Conservation (phyloP, 345 rosid genomes). For the Rubroshorea leprosula region DNA sequence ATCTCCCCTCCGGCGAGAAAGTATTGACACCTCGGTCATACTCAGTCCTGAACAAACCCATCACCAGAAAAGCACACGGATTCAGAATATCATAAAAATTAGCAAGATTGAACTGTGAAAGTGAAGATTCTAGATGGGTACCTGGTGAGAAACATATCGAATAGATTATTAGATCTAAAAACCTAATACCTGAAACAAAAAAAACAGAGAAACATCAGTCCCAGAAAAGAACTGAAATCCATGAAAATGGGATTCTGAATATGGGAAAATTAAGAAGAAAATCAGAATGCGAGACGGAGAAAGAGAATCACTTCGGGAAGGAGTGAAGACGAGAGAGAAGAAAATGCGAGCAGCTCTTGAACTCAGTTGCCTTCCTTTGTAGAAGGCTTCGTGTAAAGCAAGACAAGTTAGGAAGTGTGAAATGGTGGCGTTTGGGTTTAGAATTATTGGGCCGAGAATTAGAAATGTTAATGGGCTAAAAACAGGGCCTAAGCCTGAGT, state of each 20-base stretch:
- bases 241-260: background rate
- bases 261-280: background rate
- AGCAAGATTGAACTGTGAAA: background rate
- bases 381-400: background rate
- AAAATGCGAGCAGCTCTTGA: background rate
- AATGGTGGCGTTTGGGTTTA: background rate
- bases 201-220: background rate
- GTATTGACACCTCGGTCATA: conserved; percentile 99
- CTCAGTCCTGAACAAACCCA: conserved; percentile 64
- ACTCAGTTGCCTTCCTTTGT: background rate
- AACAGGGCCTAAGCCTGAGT: conserved; percentile 31
- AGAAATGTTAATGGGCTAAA: conserved; percentile 5
- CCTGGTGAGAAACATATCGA: conserved; percentile 73
- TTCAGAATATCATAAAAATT: background rate
- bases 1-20: conserved; percentile 93
- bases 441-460: background rate
- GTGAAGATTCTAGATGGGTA: conserved; percentile 12
- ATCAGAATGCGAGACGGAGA: background rate
- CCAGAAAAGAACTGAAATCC: background rate
- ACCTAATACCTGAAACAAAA: conserved; percentile 5
- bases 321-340: background rate
- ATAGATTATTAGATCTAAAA: conserved; percentile 26
- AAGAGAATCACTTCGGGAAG: background rate
- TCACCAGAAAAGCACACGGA: background rate
- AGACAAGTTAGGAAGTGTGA: background rate